These are phyloP conservation scores for Citrus trifoliata DNA, from an alignment of 345 rosid species.

Conservation along the genomic window DNA sequence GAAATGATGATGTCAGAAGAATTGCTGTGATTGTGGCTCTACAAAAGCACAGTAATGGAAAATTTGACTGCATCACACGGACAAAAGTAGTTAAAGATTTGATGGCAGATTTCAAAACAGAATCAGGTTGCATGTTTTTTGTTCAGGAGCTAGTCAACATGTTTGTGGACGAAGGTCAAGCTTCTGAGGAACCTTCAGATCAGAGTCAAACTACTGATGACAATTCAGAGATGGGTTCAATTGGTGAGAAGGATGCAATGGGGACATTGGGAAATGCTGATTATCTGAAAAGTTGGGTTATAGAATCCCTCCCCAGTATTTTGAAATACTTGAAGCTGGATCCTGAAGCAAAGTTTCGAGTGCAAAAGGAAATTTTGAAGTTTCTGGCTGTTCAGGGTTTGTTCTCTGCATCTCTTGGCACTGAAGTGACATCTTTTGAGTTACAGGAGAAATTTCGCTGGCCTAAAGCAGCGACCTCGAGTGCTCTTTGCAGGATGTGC, in stretches of 20 bases:
- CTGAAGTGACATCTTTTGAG: conserved; percentile 96
- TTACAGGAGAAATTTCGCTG: conserved; percentile 93
- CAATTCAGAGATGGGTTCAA: conserved; percentile 81
- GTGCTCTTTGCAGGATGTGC: conserved; percentile 71
- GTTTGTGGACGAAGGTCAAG: conserved; percentile 80
- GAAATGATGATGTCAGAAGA: conserved; percentile 75
- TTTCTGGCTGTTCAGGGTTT: conserved; percentile 94
- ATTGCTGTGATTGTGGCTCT: conserved; percentile 76
- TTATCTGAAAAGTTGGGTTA: conserved; percentile 76
- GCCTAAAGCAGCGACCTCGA: conserved; percentile 81
- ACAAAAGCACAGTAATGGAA: conserved; percentile 90
- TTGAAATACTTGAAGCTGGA: conserved; percentile 68
- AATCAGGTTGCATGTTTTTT: conserved; percentile 74
- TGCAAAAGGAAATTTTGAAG: conserved; percentile 85
- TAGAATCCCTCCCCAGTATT: conserved; percentile 81
- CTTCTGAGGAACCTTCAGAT: conserved; percentile 87
- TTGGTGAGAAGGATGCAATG: conserved; percentile 71
- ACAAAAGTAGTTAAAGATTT: conserved; percentile 78
- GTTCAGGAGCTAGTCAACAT: conserved; percentile 68
- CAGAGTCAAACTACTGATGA: conserved; percentile 99
- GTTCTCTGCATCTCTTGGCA: conserved; percentile 88
- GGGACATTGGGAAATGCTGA: conserved; percentile 58
- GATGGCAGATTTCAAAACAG: conserved; percentile 76
- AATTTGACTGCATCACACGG: conserved; percentile 66
- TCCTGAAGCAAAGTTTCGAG: conserved; percentile 60